Base-by-base conservation (phyloP, 345 rosid species). In the Populus davidiana region DNA sequence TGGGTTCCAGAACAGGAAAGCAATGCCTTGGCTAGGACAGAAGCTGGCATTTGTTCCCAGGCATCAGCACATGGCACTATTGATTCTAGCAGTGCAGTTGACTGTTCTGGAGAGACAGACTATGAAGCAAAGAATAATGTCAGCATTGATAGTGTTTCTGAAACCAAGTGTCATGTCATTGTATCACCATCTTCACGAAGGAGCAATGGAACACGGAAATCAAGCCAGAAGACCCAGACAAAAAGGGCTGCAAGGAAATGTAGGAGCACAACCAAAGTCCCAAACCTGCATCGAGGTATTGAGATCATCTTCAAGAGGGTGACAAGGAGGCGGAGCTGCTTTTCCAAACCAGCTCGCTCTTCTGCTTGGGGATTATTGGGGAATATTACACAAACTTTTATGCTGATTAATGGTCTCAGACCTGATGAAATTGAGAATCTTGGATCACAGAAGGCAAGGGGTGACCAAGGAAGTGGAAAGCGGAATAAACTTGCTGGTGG, bases 311-410 rank as follows among this genome's bases (percentile, higher is more conserved):
- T 76, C 31, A 86, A 85, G 71, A 80, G 81, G 71, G 76, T 87
- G 69, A 92, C 86, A 82, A 88, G 86, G 86, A 92, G 85, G 90
- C 91, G 99, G 81, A 93, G 92, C 82, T 87, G 80, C 81, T 68
- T 84, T 76, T 82, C 89, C 71, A 93, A 89, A 83, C 85, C 86
- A 31, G 88, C 86, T 74, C 94, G 97, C 72, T 83, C 94, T 79
- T 90, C 92, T 74, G 75, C 75, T 49, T 91, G 98, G 99, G 98
- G 97, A 70, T 85, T 83, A 73, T 76, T 80, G 47, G 82, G 86
- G 77, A 87, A 82, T 75, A 81, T 89, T 75, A 75, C 87, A 33
- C 87, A 86, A 79, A 74, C 81, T 72, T 88, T 89, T 80, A 78
- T 62, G 71, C 77, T 50, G 74, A 80, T 73, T 81, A 78, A 85